Evolutionary conservation across 345 rosid genomes (phyloP), one percentile per base, ranked within the genome.

Genomic region (Acer saccharum): DNA sequence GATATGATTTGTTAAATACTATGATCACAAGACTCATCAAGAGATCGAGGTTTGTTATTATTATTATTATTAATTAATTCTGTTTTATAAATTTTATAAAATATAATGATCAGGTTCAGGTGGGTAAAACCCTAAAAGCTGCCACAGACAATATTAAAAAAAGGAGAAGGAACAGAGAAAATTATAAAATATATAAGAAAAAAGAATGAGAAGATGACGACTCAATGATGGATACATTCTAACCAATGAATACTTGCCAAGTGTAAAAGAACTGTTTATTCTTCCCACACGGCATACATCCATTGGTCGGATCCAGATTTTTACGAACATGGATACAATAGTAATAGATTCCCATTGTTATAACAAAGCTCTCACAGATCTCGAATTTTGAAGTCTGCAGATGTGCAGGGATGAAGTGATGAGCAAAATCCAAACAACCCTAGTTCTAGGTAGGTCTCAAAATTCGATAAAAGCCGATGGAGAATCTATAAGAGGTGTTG

Each of bases 331-430:
- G 39, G 5, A 5, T n/a, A 35, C 6, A 4, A 35, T 35, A 35
- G 39, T 35, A 35, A 35, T 35, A 80, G 72, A 75, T 64, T 68
- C 73, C 79, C 82, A 77, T 75, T 75, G 85, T 82, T 76, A 3
- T 76, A 3, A 29, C 55, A 39, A 48, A 35, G 39, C n/a, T 7
- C 57, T 35, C 39, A 32, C 7, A 32, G 75, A 76, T 71, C 65
- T 29, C 17, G 64, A 32, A 3, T 10, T 4, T 64, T 10, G 7
- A 10, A 0, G 25, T 46, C 68, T 43, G 68, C 17, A 61, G 23
- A 2, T 46, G 7, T 44, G 32, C 32, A 32, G 76, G 7, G 46
- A 65, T 32, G 72, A 67, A 16, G 6, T 16, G 57, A 64, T 60
- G 21, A 16, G 23, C 73, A 77, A 64, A 74, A 65, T 63, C 76